Base-by-base conservation (phyloP, 176 grass and related monocot species). In the Chloris gayana region DNA sequence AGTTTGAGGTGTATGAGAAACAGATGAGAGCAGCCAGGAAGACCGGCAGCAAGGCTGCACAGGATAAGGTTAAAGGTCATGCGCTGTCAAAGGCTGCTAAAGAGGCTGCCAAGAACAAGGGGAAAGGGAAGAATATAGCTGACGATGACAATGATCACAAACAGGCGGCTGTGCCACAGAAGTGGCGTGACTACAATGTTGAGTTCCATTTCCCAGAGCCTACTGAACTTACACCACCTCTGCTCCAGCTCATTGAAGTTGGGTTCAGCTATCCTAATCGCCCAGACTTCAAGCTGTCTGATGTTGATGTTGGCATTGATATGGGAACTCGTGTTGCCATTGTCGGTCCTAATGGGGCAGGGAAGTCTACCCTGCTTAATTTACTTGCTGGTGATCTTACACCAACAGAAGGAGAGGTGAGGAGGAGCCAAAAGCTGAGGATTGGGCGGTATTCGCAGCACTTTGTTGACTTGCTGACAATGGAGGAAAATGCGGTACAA, bases 291-390 rank as follows among this genome's bases (percentile, higher is more conserved):
- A 98, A 92, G 78, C 79, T 98, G 5, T 94, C 92, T 9, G 61
- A 80, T 73, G 90, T 98, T 35, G 95, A 98, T 77, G 95, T 95
- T 59, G 95, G 95, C 49, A 98, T 98, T 79, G 95, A 98, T 69
- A 98, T 98, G 95, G 92, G 95, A 61, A 95, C 90, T 49, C 91
- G 92, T 69, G 95, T 98, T 45, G 95, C 95, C 25, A 98, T 98
- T 60, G 92, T 98, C 21, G 95, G 95, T 6, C 95, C 95, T 19
- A 98, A 98, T 85, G 95, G 95, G 13, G 95, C 95, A 42, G 95
- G 95, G 21, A 98, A 98, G 61, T 98, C 95, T 54, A 98, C 95
- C 34, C 74, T 98, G 50, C 90, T 98, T 46, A 98, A 98, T 86
- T 87, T 98, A 84, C 88, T 98, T n/a, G 92, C 92, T 22, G 92